Percentiles rank a stretch among this genome's conserved stretches.
Conservation (phyloP, 768 basidiomycete species). For the Aureoboletus auriporus region DNA sequence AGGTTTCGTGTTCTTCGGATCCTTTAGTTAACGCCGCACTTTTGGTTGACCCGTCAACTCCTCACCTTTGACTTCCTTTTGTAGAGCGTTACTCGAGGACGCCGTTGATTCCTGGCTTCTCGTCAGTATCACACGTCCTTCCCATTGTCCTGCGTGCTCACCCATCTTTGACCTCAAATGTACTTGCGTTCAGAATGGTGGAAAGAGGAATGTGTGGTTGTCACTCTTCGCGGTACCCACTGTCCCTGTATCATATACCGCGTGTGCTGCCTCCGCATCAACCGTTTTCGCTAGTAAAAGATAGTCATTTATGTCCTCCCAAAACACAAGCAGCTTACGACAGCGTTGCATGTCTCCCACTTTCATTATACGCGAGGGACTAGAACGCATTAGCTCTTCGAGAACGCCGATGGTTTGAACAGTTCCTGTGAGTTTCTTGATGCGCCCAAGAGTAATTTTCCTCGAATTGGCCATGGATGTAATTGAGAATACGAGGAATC, state of each 20-base stretch:
- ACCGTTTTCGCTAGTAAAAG: slow-evolving; percentile 63
- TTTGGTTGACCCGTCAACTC: no score
- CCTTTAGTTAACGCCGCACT: no score
- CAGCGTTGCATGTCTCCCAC: slow-evolving; percentile 60
- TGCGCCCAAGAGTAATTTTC: slow-evolving; percentile 62
- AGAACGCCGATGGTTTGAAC: slow-evolving; percentile 49
- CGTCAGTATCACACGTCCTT: no score
- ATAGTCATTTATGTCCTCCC: not conserved
- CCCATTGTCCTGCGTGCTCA: no score
- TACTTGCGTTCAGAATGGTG: no score
- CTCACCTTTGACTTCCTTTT: no score
- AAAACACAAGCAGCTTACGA: slow-evolving; percentile 38
- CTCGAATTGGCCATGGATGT: slow-evolving; percentile 82
- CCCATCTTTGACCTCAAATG: no score
- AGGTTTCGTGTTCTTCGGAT: no score
- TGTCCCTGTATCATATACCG: slow-evolving; percentile 42
- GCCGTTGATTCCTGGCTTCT: no score
- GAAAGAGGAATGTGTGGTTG: no score
- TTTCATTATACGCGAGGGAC: slow-evolving; percentile 62
- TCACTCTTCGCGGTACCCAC: no score
- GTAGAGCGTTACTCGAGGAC: no score
- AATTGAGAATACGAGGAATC: slow-evolving; percentile 87
- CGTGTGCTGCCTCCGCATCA: slow-evolving; percentile 70
- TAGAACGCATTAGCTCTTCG: slow-evolving; percentile 49
- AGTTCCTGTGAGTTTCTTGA: slow-evolving; percentile 56